phyloP scores from a whole-genome alignment of 768 basidiomycete species.

The Boletus eberwhitei region DNA sequence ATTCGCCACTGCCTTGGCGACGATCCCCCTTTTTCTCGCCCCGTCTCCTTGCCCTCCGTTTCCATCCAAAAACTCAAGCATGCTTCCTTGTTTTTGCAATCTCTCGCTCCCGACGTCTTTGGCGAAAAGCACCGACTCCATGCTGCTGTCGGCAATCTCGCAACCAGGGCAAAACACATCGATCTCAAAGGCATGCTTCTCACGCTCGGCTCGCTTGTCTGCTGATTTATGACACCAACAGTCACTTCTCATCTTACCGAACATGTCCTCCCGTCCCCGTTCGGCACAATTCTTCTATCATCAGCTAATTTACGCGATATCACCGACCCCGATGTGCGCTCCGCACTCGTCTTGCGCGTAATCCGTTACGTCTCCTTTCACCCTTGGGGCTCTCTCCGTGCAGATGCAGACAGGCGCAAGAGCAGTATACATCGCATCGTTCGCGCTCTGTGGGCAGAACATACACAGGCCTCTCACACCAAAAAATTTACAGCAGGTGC shows the following conservation, averaged over 20 bases:
- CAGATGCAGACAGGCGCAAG: slow-evolving; percentile 56
- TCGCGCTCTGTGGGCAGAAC: slow-evolving; percentile 42
- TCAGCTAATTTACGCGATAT: slow-evolving; percentile 33
- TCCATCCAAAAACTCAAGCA: slow-evolving; percentile 33
- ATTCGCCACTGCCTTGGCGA: slow-evolving; percentile 48
- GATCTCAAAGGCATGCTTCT: slow-evolving; percentile 43
- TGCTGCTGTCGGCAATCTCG: slow-evolving; percentile 35
- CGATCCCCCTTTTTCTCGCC: slow-evolving; percentile 13
- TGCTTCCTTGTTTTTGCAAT: slow-evolving; percentile 29
- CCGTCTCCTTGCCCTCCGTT: slow-evolving; percentile 24
- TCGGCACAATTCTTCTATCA: slow-evolving; percentile 50
- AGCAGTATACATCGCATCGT: slow-evolving; percentile 47
- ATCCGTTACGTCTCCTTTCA: slow-evolving; percentile 69
- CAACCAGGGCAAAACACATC: slow-evolving; percentile 36
- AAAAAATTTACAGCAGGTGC: slow-evolving; percentile 52
- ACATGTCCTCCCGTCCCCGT: slow-evolving; percentile 41
- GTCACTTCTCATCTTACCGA: slow-evolving; percentile 42
- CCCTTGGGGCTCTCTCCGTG: slow-evolving; percentile 70
- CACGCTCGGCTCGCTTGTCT: not conserved
- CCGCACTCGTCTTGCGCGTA: slow-evolving; percentile 48
- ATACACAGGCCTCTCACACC: slow-evolving; percentile 24
- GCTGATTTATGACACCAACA: slow-evolving; percentile 22
- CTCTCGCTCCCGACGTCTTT: slow-evolving; percentile 32
- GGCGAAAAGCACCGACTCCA: slow-evolving; percentile 38
- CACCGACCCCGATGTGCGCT: slow-evolving; percentile 33